Evolutionary conservation across 192 early-diverging fungal genomes (phyloP).

Genomic region (Linnemannia schmuckeri): DNA sequence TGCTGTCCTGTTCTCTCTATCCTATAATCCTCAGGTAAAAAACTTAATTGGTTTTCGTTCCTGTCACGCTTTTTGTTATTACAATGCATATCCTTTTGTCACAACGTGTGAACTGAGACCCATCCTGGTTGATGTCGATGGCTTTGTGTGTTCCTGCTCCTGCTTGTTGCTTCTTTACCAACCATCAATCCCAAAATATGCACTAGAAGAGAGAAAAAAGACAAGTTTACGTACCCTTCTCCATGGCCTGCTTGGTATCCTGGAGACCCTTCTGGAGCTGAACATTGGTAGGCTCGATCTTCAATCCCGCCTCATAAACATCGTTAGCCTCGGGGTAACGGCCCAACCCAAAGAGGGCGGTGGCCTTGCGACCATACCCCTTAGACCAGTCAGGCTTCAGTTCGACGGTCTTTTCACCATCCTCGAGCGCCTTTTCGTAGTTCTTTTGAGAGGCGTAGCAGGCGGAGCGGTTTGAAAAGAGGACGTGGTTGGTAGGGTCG

Average conservation of each 20-base stretch:
- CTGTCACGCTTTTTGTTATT: too few species aligned
- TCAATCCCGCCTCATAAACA: constrained; percentile 82
- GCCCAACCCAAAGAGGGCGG: constrained; percentile 84
- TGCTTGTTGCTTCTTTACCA: not conserved
- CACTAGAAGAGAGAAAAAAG: constrained; percentile 7
- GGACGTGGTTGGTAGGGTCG: constrained; percentile 90
- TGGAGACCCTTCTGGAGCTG: constrained; percentile 80
- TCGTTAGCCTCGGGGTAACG: constrained; percentile 79
- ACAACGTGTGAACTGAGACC: too few species aligned
- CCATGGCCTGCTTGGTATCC: constrained; percentile 78
- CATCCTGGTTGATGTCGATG: too few species aligned
- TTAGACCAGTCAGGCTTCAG: constrained; percentile 90
- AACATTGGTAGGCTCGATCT: constrained; percentile 84
- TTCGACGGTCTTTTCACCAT: constrained; percentile 89
- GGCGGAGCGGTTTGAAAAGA: constrained; percentile 95
- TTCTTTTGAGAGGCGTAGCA: constrained; percentile 83
- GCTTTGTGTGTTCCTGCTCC: too few species aligned
- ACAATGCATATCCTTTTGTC: too few species aligned
- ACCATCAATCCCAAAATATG: not conserved
- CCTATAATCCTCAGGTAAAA: too few species aligned
- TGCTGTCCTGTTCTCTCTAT: too few species aligned
- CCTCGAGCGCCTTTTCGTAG: constrained; percentile 82
- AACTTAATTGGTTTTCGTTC: too few species aligned
- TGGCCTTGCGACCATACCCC: constrained; percentile 91
- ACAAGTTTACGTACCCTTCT: constrained; percentile 39